Conservation (phyloP, 2,329 filamentous ascomycete genomes). For the Aspergillus sp. region DNA sequence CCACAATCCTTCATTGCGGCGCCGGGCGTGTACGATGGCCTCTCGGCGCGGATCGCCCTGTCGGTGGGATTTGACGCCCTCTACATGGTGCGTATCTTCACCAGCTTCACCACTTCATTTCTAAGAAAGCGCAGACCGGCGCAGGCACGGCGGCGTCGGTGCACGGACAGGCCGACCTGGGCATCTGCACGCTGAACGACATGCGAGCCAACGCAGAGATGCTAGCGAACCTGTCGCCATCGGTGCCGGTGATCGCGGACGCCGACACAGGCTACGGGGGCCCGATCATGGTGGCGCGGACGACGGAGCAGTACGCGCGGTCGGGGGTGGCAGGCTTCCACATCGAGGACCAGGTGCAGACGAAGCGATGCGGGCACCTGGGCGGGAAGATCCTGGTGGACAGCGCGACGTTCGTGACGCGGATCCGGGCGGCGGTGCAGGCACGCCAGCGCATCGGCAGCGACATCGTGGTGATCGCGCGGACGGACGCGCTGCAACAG, state of each 20-base stretch:
- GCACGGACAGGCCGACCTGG: conserved; percentile 51
- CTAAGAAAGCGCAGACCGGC: conserved; percentile 42
- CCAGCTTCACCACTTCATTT: not conserved
- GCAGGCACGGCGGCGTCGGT: conserved; percentile 51
- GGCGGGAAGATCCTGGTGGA: conserved; percentile 41
- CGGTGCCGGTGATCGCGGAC: conserved; percentile 53
- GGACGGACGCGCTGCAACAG: conserved; percentile 38
- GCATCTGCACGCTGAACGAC: conserved; percentile 51
- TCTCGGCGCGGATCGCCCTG: conserved; percentile 50
- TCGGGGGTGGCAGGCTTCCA: conserved; percentile 57
- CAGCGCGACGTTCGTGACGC: conserved; percentile 30
- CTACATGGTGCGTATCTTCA: conserved; percentile 46
- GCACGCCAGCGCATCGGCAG: conserved; percentile 33
- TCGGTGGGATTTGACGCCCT: conserved; percentile 49
- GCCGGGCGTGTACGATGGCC: conserved; percentile 53
- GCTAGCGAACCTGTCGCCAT: conserved; percentile 52
- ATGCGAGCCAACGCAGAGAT: conserved; percentile 55
- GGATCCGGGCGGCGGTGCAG: conserved; percentile 39
- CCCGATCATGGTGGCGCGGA: conserved; percentile 49
- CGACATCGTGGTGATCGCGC: conserved; percentile 47
- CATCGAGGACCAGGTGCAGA: conserved; percentile 57
- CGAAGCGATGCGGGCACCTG: conserved; percentile 43
- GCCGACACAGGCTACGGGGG: conserved; percentile 57
- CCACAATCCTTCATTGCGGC: conserved; percentile 41
- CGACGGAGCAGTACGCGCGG: conserved; percentile 51